Percentiles rank a stretch among this genome's conserved stretches.
Evolutionary conservation across 257 asterid species (phyloP).

Genomic region (Solanum pennellii): DNA sequence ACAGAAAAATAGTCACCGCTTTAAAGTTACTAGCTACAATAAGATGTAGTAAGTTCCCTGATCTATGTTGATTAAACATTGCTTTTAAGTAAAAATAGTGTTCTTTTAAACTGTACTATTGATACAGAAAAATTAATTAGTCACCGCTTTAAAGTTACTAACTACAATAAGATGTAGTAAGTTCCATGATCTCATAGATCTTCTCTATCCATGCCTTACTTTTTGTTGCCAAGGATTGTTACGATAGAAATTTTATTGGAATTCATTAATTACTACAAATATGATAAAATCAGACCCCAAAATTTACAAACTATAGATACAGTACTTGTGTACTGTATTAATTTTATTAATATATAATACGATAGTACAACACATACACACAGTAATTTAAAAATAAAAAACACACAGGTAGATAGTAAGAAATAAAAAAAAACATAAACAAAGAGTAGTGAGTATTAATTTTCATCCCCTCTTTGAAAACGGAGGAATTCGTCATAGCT

Average conservation of each 20-base stretch:
- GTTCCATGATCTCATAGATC: background rate
- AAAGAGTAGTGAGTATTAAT: background rate
- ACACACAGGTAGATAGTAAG: background rate
- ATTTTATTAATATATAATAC: background rate
- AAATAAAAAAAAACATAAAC: background rate
- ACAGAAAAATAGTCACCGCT: no score
- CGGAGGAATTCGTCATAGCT: background rate
- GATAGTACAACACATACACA: background rate
- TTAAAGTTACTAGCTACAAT: no score
- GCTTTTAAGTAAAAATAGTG: background rate
- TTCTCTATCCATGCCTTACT: background rate
- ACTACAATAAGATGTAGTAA: background rate
- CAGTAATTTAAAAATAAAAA: background rate
- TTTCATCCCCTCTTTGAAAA: background rate
- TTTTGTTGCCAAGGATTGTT: background rate
- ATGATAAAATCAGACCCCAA: background rate
- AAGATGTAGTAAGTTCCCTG: no score
- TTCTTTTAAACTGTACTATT: background rate
- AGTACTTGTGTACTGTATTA: background rate
- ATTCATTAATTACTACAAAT: background rate
- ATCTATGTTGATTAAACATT: no score
- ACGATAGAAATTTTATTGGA: background rate
- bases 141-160: background rate
- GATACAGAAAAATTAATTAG: background rate
- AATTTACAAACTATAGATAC: background rate